phyloP scores from a whole-genome alignment of 768 basidiomycete genomes.

The Chalciporus pseudorubinellus region DNA sequence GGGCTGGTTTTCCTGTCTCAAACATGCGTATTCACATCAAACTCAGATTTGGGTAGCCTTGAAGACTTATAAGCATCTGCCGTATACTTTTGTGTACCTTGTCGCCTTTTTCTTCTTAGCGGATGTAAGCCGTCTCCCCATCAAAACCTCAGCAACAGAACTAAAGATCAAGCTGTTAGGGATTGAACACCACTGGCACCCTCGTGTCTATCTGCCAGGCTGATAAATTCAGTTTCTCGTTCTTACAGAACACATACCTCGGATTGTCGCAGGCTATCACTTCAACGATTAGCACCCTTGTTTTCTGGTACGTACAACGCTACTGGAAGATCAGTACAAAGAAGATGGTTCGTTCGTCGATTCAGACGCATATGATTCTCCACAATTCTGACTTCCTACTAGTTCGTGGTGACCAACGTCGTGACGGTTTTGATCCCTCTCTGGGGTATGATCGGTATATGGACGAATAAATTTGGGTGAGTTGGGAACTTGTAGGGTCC shows the following conservation, averaged over 20 bases:
- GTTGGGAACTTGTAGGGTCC: constrained; percentile 12
- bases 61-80: constrained; percentile 74
- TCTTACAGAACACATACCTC: constrained; percentile 77
- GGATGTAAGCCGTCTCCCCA: constrained; percentile 49
- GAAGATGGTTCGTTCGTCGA: constrained; percentile 55
- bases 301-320: constrained; percentile 81
- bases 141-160: no score
- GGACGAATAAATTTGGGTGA: constrained; percentile 73
- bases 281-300: constrained; percentile 67
- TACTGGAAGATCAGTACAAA: constrained; percentile 80
- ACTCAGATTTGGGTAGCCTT: constrained; percentile 70
- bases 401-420: constrained; percentile 78
- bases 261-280: constrained; percentile 74
- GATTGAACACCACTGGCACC: constrained; percentile 76
- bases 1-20: background rate
- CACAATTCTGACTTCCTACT: background rate
- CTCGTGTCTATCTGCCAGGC: constrained; percentile 77
- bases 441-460: constrained; percentile 86
- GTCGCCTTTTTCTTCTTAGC: constrained; percentile 76
- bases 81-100: constrained; percentile 80
- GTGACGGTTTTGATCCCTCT: constrained; percentile 75
- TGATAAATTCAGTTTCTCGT: constrained; percentile 77
- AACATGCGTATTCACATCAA: constrained; percentile 1
- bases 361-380: background rate
- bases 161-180: constrained; percentile 39